Base-by-base conservation (phyloP, 208 protist species). In the Leishmania tarentolae region DNA sequence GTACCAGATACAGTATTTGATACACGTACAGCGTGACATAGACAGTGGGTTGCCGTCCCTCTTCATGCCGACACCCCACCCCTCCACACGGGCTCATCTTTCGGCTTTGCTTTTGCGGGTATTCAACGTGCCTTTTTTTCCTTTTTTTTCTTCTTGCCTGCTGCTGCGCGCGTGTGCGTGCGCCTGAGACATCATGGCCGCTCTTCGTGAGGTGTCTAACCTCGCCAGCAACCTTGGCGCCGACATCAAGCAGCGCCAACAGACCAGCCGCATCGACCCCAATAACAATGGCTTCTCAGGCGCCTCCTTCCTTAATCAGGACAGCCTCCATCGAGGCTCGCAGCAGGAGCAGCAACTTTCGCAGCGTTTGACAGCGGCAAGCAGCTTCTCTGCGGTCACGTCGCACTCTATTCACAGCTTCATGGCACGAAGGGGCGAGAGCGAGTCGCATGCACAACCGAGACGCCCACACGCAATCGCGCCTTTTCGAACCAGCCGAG, bases 121-220 rank as follows among this genome's bases (percentile, higher is more conserved):
- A 65, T 77, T 77, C 28, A 15, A 31, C 57, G 28, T 68, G 35
- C 31, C 75, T 69, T 53, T n/a, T 35, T 86, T 71, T 65, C 56
- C 42, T n/a, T 19, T 21, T 71, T 76, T 52, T 15, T 42, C 24
- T 75, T 50, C 56, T 75, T 70, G 44, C 42, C 53, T 70, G 71
- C 35, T n/a, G 31, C 40, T 40, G 61, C 4, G 35, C 21, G 35
- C 15, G 40, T 17, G 17, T 78, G 35, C 13, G 31, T 46, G 53
- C 17, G 35, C n/a, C n/a, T 21, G 53, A 6, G 56, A 28, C 74
- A 65, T 47, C 74, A 88, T 90, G 86, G 87, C 87, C 17, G 86
- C 88, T 17, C 82, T 94, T 21, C 91, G 91, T 57, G 91, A 95
- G 79, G 90, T 95, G 11, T 88, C 85, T 9, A 88, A 88, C 78